Conservation (phyloP, 2,329 filamentous ascomycete species). For the Parascedosporium putredinis region DNA sequence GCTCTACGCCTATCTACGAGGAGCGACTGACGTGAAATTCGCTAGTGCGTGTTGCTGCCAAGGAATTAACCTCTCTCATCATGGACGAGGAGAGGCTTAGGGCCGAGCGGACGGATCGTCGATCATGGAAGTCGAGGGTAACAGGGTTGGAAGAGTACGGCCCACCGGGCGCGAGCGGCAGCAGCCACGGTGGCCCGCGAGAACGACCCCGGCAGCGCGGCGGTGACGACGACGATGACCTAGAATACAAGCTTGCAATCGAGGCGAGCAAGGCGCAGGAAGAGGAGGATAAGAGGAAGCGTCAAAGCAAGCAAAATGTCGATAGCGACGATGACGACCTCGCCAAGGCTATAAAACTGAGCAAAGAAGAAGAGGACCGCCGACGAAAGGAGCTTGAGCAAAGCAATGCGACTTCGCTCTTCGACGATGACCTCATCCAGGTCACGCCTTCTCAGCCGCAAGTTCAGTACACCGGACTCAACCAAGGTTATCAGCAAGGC, state of each 20-base stretch:
- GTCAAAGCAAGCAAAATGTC: slow-evolving; percentile 47
- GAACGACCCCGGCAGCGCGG: slow-evolving; percentile 38
- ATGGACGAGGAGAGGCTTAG: slow-evolving; percentile 88
- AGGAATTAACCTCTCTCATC: slow-evolving; percentile 86
- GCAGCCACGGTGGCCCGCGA: slow-evolving; percentile 28
- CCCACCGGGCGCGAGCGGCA: slow-evolving; percentile 28
- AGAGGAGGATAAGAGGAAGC: slow-evolving; percentile 74
- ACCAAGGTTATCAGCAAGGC: slow-evolving; percentile 96
- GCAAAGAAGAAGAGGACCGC: slow-evolving; percentile 87
- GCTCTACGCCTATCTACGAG: neutral
- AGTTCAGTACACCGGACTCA: slow-evolving; percentile 77
- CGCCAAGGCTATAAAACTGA: slow-evolving; percentile 88
- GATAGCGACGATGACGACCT: slow-evolving; percentile 70
- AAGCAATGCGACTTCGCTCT: slow-evolving; percentile 74
- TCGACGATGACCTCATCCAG: slow-evolving; percentile 65
- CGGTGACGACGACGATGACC: slow-evolving; percentile 78
- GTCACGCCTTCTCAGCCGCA: slow-evolving; percentile 31
- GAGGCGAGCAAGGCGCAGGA: slow-evolving; percentile 94
- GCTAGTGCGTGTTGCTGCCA: slow-evolving; percentile 88
- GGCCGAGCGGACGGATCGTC: slow-evolving; percentile 81
- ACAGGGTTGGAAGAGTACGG: slow-evolving; percentile 80
- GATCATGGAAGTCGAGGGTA: slow-evolving; percentile 93
- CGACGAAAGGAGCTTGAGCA: slow-evolving; percentile 72
- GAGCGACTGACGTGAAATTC: slow-evolving; percentile 11
- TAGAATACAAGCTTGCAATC: slow-evolving; percentile 81